Conservation (phyloP, 1,139 yeast species). For the Candida albicans region DNA sequence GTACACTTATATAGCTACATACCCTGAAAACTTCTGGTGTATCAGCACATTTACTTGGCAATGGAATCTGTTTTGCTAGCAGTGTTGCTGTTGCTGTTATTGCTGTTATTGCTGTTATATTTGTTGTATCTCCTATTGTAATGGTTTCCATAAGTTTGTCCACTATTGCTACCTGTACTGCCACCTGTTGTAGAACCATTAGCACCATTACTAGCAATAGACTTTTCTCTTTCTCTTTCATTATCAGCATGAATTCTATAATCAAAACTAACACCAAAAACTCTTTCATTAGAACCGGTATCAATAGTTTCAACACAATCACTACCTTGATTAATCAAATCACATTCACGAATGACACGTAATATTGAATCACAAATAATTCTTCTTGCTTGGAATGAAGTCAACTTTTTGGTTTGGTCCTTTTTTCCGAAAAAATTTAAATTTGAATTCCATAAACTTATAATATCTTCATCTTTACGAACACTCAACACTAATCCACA, state of each 20-base stretch:
- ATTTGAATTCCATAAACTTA: constrained; percentile 57
- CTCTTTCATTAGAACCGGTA: constrained; percentile 41
- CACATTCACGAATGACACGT: constrained; percentile 50
- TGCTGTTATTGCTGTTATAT: neutral
- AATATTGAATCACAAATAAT: constrained; percentile 50
- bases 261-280: constrained; percentile 46
- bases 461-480: constrained; percentile 50
- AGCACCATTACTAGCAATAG: neutral
- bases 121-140: constrained; percentile 5
- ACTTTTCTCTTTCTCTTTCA: constrained; percentile 14
- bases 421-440: constrained; percentile 28
- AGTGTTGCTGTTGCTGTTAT: neutral
- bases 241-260: constrained; percentile 47
- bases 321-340: constrained; percentile 37
- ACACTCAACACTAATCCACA: constrained; percentile 54
- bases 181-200: neutral
- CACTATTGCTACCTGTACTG: constrained; percentile 1
- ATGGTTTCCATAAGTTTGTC: constrained; percentile 1
- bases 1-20: too few relatives aligned
- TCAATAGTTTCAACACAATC: constrained; percentile 34
- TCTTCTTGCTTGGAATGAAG: constrained; percentile 49
- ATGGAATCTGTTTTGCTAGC: neutral
- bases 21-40: neutral
- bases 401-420: constrained; percentile 29
- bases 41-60: neutral